Percentiles rank a stretch among this genome's conserved stretches.
These are phyloP conservation scores for Neospermospora avenae DNA, from an alignment of 2,329 filamentous ascomycete genomes.

Conservation along the genomic window DNA sequence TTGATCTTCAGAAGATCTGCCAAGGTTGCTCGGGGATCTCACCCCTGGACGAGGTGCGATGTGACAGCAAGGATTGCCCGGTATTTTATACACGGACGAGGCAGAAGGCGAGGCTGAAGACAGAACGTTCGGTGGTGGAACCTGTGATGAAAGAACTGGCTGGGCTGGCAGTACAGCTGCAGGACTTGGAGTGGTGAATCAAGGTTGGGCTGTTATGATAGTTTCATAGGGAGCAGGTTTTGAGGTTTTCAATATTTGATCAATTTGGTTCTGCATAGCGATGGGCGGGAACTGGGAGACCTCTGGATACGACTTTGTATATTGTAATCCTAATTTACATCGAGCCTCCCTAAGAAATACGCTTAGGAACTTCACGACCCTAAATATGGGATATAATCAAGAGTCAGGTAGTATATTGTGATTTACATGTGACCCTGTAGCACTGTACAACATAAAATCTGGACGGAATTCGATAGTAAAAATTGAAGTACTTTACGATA, in stretches of 20 bases:
- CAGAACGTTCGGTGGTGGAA: slow-evolving; percentile 38
- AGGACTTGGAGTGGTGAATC: slow-evolving; percentile 32
- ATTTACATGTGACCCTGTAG: not conserved
- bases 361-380: not conserved
- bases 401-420: not conserved
- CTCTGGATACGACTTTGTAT: not conserved
- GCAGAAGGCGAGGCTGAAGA: slow-evolving; percentile 48
- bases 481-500: no score
- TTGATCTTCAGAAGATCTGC: slow-evolving; percentile 69
- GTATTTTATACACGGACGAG: slow-evolving; percentile 80
- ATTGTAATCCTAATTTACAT: not conserved
- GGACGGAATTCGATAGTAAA: no score
- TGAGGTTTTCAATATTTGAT: not conserved
- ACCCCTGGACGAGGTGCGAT: slow-evolving; percentile 73
- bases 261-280: not conserved
- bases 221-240: not conserved
- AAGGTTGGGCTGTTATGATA: not conserved
- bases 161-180: slow-evolving; percentile 24
- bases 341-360: not conserved
- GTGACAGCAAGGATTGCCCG: slow-evolving; percentile 88
- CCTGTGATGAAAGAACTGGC: slow-evolving; percentile 42
- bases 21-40: slow-evolving; percentile 73
- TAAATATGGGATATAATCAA: not conserved
- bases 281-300: not conserved
- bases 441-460: not conserved